Conservation (phyloP, 495 filamentous ascomycete genomes). For the Bathelium albidoporum region DNA sequence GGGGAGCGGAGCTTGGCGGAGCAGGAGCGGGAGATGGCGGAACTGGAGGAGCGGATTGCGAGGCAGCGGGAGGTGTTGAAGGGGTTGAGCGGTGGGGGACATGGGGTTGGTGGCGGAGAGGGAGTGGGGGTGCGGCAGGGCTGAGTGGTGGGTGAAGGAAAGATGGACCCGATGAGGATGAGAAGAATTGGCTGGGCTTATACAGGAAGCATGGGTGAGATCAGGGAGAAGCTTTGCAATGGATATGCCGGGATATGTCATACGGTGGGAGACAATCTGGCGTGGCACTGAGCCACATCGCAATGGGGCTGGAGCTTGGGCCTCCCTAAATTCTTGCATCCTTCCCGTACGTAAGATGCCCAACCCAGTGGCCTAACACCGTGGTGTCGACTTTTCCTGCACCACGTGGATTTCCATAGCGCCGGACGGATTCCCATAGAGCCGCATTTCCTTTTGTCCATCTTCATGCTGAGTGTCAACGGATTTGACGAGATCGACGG, state of each 20-base stretch:
- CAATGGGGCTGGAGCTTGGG: too few relatives aligned
- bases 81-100: conserved; percentile 7
- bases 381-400: neutral
- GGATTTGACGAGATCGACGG: neutral
- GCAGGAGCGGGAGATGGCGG: conserved; percentile 68
- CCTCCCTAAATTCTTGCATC: too few relatives aligned
- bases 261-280: too few relatives aligned
- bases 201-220: neutral
- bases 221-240: neutral
- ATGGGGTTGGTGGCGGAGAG: conserved; percentile 53
- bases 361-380: neutral
- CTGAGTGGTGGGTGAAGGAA: conserved; percentile 45
- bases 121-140: conserved; percentile 61
- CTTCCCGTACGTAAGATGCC: too few relatives aligned
- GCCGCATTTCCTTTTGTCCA: neutral
- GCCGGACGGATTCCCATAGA: neutral
- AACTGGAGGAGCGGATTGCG: conserved; percentile 50
- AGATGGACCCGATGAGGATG: conserved; percentile 16
- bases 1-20: conserved; percentile 59
- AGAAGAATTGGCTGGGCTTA: conserved; percentile 5
- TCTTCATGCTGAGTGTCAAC: neutral
- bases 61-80: conserved; percentile 22
- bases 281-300: too few relatives aligned
- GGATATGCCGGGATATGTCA: too few relatives aligned
- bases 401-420: neutral